These are phyloP conservation scores for Globisporangium alternatum DNA, from an alignment of 352 stramenopile species.

Conservation along the genomic window DNA sequence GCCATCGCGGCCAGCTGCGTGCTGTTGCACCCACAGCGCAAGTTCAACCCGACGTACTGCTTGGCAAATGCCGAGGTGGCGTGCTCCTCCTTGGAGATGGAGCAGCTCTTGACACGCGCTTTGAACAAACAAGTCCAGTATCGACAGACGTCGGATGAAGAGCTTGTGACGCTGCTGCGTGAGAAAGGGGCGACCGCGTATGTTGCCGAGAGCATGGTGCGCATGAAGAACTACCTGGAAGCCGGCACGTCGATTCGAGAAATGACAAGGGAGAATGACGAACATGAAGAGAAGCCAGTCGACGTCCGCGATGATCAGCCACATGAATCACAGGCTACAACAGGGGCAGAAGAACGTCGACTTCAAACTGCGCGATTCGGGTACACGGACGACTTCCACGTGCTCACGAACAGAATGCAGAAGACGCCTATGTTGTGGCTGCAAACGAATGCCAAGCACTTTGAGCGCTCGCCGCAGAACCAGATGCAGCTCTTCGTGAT, in stretches of 20 bases:
- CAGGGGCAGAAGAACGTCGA: slow-evolving; percentile 1
- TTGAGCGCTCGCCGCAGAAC: slow-evolving; percentile 51
- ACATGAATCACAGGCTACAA: neutral
- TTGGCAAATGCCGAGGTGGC: slow-evolving; percentile 39
- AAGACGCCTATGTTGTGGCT: slow-evolving; percentile 52
- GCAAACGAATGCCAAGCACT: slow-evolving; percentile 29
- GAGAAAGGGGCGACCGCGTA: slow-evolving; percentile 49
- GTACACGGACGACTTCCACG: slow-evolving; percentile 49
- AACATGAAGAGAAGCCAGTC: neutral
- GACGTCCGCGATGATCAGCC: neutral
- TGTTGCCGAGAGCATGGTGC: slow-evolving; percentile 47
- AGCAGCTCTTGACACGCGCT: slow-evolving; percentile 28
- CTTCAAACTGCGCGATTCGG: slow-evolving; percentile 25
- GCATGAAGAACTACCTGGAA: slow-evolving; percentile 56
- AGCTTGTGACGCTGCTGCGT: slow-evolving; percentile 42
- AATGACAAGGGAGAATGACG: neutral
- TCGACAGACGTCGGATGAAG: slow-evolving; percentile 37
- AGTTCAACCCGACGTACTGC: slow-evolving; percentile 56
- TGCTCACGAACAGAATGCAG: slow-evolving; percentile 43
- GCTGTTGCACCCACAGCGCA: slow-evolving; percentile 37
- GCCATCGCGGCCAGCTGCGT: slow-evolving; percentile 48
- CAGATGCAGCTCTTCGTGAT: slow-evolving; percentile 82
- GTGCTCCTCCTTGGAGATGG: slow-evolving; percentile 46
- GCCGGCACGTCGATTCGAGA: slow-evolving; percentile 1
- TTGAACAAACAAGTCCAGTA: slow-evolving; percentile 53